Evolutionary conservation across 1,139 yeast species (phyloP).

Genomic region (Nakaseomyces bracarensis): DNA sequence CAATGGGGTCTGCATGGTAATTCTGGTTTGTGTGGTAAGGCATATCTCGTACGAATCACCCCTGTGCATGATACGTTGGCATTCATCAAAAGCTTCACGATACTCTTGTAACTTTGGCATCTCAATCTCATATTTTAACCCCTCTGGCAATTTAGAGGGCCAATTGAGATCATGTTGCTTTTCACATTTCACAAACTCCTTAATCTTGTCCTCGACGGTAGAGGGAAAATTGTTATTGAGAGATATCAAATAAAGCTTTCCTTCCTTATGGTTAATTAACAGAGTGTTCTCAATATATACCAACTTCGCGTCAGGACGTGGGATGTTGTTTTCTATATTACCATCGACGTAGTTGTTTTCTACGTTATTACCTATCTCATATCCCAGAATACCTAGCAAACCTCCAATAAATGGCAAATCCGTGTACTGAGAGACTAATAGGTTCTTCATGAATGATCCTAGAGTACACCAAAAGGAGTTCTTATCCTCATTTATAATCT

Average conservation of each 20-base stretch:
- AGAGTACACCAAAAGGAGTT: constrained; percentile 33
- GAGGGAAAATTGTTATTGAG: constrained; percentile 32
- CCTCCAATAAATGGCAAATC: constrained; percentile 82
- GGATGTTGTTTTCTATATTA: constrained; percentile 7
- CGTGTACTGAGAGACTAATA: constrained; percentile 19
- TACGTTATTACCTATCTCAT: constrained; percentile 64
- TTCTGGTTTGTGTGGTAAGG: constrained; percentile 68
- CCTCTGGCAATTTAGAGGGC: constrained; percentile 20
- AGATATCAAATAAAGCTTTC: constrained; percentile 49
- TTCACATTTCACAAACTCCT: constrained; percentile 5
- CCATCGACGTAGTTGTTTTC: constrained; percentile 1
- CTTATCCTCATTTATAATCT: constrained; percentile 19
- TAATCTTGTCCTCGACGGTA: constrained; percentile 9
- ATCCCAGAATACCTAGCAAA: constrained; percentile 71
- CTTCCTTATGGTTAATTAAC: constrained; percentile 43
- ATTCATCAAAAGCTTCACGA: constrained; percentile 45
- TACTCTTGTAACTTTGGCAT: constrained; percentile 55
- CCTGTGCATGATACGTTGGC: constrained; percentile 60
- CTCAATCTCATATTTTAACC: constrained; percentile 18
- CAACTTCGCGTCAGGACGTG: constrained; percentile 64
- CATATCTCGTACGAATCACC: constrained; percentile 96
- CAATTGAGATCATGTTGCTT: constrained; percentile 12
- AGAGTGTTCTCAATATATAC: constrained; percentile 63
- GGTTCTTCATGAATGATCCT: constrained; percentile 42
- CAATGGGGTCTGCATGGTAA: constrained; percentile 41